Percentiles rank a stretch among this genome's conserved stretches.
phyloP scores from a whole-genome alignment of 1,284 basidiomycete genomes.

The Termitomyces sp. region DNA sequence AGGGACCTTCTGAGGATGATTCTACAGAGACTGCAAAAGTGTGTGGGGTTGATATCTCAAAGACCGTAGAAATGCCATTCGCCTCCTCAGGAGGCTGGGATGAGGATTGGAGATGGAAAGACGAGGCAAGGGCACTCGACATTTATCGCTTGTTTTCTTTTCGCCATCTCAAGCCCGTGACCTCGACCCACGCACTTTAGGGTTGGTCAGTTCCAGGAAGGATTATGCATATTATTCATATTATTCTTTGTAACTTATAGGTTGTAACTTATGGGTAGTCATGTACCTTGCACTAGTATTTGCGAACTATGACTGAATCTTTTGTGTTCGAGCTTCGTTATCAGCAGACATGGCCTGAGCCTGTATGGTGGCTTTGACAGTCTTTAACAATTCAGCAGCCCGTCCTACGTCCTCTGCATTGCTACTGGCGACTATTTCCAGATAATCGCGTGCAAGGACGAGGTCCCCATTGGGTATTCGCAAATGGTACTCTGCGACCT shows the following conservation, averaged over 20 bases:
- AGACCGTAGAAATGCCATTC: constrained; percentile 16
- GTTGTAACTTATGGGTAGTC: no score
- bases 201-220: constrained; percentile 14
- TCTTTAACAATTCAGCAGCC: constrained; percentile 60
- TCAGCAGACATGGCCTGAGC: constrained; percentile 13
- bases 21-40: constrained; percentile 16
- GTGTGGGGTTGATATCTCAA: constrained; percentile 19
- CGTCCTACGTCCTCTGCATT: constrained; percentile 70
- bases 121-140: constrained; percentile 43
- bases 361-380: constrained; percentile 36
- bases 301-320: background rate
- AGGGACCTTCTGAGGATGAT: constrained; percentile 29
- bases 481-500: constrained; percentile 76
- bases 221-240: no score
- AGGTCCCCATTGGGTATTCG: constrained; percentile 56
- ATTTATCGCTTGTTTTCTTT: constrained; percentile 56
- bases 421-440: constrained; percentile 68
- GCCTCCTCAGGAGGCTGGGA: constrained; percentile 9
- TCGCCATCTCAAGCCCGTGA: constrained; percentile 34
- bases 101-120: constrained; percentile 24
- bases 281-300: background rate
- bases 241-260: background rate
- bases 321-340: constrained; percentile 13
- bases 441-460: constrained; percentile 55
- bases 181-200: constrained; percentile 17